phyloP scores from a whole-genome alignment of 306 rosid genomes.

The Cicer pinnatifidum region DNA sequence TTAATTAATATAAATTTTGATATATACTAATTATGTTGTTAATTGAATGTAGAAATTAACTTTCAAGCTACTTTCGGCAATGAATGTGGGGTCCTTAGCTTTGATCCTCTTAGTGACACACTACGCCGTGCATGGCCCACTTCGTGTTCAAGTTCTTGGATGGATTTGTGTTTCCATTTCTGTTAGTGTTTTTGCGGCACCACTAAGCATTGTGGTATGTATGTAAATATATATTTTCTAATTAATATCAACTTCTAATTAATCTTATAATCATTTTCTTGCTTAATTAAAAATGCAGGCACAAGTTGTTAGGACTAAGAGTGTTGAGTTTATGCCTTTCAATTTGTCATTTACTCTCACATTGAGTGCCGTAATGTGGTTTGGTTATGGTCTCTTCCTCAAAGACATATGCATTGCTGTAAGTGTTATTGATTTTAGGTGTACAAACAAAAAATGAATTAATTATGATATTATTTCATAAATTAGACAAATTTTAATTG shows the following conservation, averaged over 20 bases:
- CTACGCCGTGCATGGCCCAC: conserved; percentile 44
- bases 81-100: conserved; percentile 66
- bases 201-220: conserved; percentile 78
- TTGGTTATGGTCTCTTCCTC: conserved; percentile 71
- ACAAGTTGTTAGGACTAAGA: conserved; percentile 73
- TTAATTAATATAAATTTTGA: no score
- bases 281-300: conserved; percentile 43
- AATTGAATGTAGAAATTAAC: conserved; percentile 57
- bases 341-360: conserved; percentile 74
- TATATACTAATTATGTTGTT: no score
- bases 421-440: conserved; percentile 24
- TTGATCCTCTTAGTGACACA: conserved; percentile 56
- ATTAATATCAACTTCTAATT: background rate
- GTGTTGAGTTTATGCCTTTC: conserved; percentile 89
- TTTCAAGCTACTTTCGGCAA: conserved; percentile 53
- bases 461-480: background rate
- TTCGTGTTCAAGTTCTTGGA: conserved; percentile 66
- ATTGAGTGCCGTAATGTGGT: conserved; percentile 85
- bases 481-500: background rate
- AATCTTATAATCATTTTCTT: background rate
- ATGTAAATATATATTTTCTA: no score
- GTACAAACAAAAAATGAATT: background rate
- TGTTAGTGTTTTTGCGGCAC: conserved; percentile 78
- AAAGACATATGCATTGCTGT: conserved; percentile 83
- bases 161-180: conserved; percentile 78